Evolutionary conservation across 805 yeast species (phyloP), one percentile per base, ranked within the genome.

Genomic region (Candida awuae): DNA sequence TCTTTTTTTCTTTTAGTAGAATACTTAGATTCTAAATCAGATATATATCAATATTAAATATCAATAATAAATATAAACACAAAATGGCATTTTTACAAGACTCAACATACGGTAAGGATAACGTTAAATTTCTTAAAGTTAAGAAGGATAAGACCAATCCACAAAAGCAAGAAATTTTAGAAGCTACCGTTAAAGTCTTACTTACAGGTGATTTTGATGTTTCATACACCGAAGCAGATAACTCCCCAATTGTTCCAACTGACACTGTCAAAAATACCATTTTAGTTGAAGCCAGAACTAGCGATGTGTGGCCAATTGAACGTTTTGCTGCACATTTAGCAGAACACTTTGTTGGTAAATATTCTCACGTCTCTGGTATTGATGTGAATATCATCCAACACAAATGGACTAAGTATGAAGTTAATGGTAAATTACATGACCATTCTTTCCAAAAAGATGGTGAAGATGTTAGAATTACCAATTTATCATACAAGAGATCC

Each of bases 261-360:
- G 95, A 87, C 62, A 85, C 95, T 1, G 87, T 86, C 40, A 87
- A 87, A 63, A 87, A 87, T 70, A 87, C 95, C 37, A 76, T 84
- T 47, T 70, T 83, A 56, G 71, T 88, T 25, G 80, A 84, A 49
- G 96, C 95, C 48, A 84, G 82, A 63, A 78, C 73, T 55, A 71
- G 75, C 35, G 84, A 86, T 47, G 90, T 83, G 35, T 84, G 88
- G 83, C 95, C 96, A 43, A 80, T 84, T 48, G 97, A 88, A 70
- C 70, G 81, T 41, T 88, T 85, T 61, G 96, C 92, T 23, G 86
- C 88, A 26, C 84, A 76, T 47, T 66, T 88, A 47, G 94, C 84
- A 32, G 66, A 77, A 53, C 96, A 87, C 60, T 88, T 88, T 62
- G 69, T 84, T 51, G 55, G 63, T 46, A 84, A 83, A 57, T 88